These are phyloP conservation scores for Xylaria sp. DNA, from an alignment of 2,329 filamentous ascomycete species.

Conservation along the genomic window DNA sequence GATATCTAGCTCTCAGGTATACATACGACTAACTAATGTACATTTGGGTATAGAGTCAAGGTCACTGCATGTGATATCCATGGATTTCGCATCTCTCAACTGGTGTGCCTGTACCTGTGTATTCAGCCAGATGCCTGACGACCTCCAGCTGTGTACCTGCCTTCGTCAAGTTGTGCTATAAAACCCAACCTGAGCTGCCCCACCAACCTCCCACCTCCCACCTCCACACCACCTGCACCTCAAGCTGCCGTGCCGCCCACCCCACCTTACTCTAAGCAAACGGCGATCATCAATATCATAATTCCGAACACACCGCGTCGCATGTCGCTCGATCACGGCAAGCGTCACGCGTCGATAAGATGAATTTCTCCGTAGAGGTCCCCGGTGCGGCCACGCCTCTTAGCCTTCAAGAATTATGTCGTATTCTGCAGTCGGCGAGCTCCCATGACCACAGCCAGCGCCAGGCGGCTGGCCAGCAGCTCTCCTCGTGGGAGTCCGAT, in stretches of 20 bases:
- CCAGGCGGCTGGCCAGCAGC: constrained; percentile 70
- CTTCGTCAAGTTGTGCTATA: not conserved
- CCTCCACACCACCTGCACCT: not conserved
- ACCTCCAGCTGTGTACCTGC: no score
- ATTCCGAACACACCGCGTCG: not conserved
- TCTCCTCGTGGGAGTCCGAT: constrained; percentile 71
- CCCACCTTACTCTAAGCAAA: not conserved
- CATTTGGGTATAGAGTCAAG: no score
- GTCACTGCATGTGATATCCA: no score
- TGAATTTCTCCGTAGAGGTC: constrained; percentile 76
- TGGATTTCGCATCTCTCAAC: no score
- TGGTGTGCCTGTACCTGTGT: no score
- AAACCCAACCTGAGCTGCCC: not conserved
- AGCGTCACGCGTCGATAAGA: constrained; percentile 37
- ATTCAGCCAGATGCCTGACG: no score
- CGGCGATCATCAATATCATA: constrained; percentile 1
- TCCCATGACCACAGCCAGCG: constrained; percentile 65
- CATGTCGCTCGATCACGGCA: not conserved
- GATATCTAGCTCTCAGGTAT: no score
- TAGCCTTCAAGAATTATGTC: constrained; percentile 63
- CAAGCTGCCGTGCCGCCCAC: not conserved
- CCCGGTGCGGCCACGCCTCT: constrained; percentile 79
- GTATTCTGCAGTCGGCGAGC: constrained; percentile 64
- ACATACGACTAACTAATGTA: no score
- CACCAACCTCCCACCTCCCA: not conserved